Evolutionary conservation across 495 filamentous ascomycete genomes (phyloP).

Genomic region (Tuber microsphaerosporum): DNA sequence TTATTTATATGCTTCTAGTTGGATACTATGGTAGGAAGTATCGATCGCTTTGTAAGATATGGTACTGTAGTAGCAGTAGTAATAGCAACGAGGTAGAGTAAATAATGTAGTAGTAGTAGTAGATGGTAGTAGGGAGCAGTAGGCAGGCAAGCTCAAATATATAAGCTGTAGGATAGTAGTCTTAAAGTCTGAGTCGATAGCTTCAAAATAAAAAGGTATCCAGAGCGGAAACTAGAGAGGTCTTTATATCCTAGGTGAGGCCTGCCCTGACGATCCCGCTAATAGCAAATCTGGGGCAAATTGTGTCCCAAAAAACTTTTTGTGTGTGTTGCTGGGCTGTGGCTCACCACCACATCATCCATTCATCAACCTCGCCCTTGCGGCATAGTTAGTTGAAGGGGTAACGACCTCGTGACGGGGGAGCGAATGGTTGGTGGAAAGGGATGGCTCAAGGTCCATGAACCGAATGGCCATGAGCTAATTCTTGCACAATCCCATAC

Average conservation of each 20-base stretch:
- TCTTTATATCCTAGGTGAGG: neutral
- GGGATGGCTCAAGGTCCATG: neutral
- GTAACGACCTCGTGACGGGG: neutral
- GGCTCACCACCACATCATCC: conserved; percentile 2
- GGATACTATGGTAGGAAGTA: conserved; percentile 8
- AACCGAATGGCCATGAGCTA: neutral
- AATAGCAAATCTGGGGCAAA: neutral
- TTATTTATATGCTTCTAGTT: conserved; percentile 5
- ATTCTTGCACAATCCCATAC: neutral
- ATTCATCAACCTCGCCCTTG: neutral
- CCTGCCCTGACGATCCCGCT: neutral
- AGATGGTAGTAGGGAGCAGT: neutral
- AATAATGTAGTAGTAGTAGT: neutral
- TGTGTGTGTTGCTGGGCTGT: neutral
- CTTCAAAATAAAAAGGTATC: neutral
- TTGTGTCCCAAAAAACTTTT: neutral
- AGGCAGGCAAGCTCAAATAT: neutral
- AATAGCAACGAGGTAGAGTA: neutral
- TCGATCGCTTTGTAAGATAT: conserved; percentile 3
- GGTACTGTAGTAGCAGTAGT: conserved; percentile 7
- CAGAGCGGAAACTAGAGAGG: neutral
- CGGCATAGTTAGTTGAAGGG: neutral
- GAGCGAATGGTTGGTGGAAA: neutral
- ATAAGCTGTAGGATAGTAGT: neutral
- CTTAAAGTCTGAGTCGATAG: neutral